phyloP scores from a whole-genome alignment of 495 filamentous ascomycete genomes.

The Rhypophila decipiens region DNA sequence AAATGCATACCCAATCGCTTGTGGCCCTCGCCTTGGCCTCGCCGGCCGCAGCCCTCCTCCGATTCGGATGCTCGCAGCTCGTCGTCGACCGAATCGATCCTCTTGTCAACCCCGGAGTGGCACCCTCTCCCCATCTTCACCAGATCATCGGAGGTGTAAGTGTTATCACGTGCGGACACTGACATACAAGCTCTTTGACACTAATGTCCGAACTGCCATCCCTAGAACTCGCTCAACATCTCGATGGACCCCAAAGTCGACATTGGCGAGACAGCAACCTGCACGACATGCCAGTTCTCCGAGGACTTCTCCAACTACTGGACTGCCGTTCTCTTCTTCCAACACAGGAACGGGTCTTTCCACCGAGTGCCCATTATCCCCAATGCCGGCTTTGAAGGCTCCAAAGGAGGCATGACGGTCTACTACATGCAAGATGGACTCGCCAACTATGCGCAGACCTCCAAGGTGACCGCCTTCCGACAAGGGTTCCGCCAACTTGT shows the following conservation, averaged over 20 bases:
- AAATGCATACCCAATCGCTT: conserved; percentile 34
- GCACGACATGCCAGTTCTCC: conserved; percentile 34
- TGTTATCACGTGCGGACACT: conserved; percentile 15
- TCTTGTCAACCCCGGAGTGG: conserved; percentile 31
- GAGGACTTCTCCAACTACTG: conserved; percentile 27
- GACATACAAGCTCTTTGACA: background rate
- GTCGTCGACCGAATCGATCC: conserved; percentile 39
- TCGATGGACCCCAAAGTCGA: conserved; percentile 30
- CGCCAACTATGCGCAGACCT: conserved; percentile 31
- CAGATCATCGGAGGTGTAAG: conserved; percentile 47
- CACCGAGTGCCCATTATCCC: conserved; percentile 35
- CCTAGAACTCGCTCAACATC: conserved; percentile 14
- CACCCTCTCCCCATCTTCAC: conserved; percentile 37
- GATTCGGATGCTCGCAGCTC: conserved; percentile 41
- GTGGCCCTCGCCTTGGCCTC: conserved; percentile 35
- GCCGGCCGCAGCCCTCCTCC: conserved; percentile 34
- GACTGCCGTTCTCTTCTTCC: conserved; percentile 31
- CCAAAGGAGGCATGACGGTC: conserved; percentile 37
- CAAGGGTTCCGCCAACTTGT: conserved; percentile 38
- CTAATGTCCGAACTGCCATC: too few relatives aligned
- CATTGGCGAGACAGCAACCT: conserved; percentile 28
- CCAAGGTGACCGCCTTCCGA: conserved; percentile 41
- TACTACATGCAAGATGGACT: conserved; percentile 42
- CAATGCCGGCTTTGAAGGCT: conserved; percentile 34
- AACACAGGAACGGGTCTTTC: conserved; percentile 29